These are phyloP conservation scores for Periconia sp. DNA, from an alignment of 2,329 filamentous ascomycete species.

Conservation along the genomic window DNA sequence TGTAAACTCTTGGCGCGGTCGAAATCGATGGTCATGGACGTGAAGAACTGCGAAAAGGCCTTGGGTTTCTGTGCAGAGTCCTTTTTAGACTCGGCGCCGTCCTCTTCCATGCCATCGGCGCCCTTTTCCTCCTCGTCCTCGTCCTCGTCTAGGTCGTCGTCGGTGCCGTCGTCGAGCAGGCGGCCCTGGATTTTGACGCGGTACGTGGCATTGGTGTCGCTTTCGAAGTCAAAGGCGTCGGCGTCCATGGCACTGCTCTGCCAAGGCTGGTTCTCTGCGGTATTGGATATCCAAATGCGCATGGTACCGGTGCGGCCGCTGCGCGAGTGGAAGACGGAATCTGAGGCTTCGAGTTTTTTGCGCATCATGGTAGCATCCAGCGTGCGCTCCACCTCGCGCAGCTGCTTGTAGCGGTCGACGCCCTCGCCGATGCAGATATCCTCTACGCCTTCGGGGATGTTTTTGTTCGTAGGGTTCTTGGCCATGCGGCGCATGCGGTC, in stretches of 20 bases:
- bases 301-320: constrained; percentile 83
- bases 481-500: constrained; percentile 80
- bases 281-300: constrained; percentile 94
- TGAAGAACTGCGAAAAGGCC: constrained; percentile 79
- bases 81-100: constrained; percentile 49
- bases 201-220: constrained; percentile 78
- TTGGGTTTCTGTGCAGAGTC: constrained; percentile 52
- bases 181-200: constrained; percentile 91
- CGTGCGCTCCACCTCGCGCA: constrained; percentile 85
- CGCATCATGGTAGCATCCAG: constrained; percentile 93
- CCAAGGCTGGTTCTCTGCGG: constrained; percentile 92
- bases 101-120: constrained; percentile 66
- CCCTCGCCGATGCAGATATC: constrained; percentile 82
- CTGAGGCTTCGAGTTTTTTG: constrained; percentile 89
- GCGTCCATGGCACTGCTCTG: constrained; percentile 73
- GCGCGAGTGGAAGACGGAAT: constrained; percentile 76
- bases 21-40: constrained; percentile 71
- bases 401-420: constrained; percentile 78
- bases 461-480: constrained; percentile 92
- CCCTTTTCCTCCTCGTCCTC: constrained; percentile 47
- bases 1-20: constrained; percentile 68
- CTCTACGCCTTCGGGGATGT: constrained; percentile 85
- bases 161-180: constrained; percentile 65
- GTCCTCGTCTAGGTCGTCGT: constrained; percentile 39
- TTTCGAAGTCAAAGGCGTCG: constrained; percentile 81